Evolutionary conservation across 2,329 filamentous ascomycete species (phyloP).

Genomic region (Cladosporium sp.): DNA sequence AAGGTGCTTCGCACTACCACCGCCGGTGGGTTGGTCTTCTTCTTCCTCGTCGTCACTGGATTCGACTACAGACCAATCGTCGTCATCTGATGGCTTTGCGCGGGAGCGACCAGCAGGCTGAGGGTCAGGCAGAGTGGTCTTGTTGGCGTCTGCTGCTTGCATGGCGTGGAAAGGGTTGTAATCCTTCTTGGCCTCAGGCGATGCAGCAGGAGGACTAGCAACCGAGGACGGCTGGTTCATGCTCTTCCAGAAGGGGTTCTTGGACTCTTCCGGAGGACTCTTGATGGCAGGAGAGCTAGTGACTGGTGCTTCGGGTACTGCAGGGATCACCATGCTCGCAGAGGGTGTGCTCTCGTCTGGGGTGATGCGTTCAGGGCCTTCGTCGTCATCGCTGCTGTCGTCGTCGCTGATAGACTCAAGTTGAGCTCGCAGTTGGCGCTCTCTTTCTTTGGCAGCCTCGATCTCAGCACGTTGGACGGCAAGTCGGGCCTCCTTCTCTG

Average conservation of each 20-base stretch:
- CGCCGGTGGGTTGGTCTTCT: slow-evolving; percentile 77
- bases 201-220: slow-evolving; percentile 43
- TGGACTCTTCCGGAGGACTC: slow-evolving; percentile 67
- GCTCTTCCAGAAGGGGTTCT: slow-evolving; percentile 93
- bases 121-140: slow-evolving; percentile 53
- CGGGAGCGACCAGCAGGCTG: slow-evolving; percentile 52
- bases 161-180: slow-evolving; percentile 96
- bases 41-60: slow-evolving; percentile 70
- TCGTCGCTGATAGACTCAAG: slow-evolving; percentile 76
- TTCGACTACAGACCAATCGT: slow-evolving; percentile 81
- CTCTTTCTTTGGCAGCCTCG: slow-evolving; percentile 84
- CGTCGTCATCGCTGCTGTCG: slow-evolving; percentile 71
- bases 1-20: slow-evolving; percentile 83
- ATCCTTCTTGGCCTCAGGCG: slow-evolving; percentile 53
- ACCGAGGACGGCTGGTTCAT: slow-evolving; percentile 62
- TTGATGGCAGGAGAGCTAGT: slow-evolving; percentile 22
- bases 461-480: slow-evolving; percentile 86
- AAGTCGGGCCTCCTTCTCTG: slow-evolving; percentile 82
- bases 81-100: slow-evolving; percentile 57
- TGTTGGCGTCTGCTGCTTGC: slow-evolving; percentile 55
- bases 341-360: slow-evolving; percentile 61
- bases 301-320: slow-evolving; percentile 48
- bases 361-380: slow-evolving; percentile 73
- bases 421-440: slow-evolving; percentile 84
- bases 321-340: slow-evolving; percentile 56